phyloP scores from a whole-genome alignment of 495 filamentous ascomycete genomes.

The Penicillium riverlandense region DNA sequence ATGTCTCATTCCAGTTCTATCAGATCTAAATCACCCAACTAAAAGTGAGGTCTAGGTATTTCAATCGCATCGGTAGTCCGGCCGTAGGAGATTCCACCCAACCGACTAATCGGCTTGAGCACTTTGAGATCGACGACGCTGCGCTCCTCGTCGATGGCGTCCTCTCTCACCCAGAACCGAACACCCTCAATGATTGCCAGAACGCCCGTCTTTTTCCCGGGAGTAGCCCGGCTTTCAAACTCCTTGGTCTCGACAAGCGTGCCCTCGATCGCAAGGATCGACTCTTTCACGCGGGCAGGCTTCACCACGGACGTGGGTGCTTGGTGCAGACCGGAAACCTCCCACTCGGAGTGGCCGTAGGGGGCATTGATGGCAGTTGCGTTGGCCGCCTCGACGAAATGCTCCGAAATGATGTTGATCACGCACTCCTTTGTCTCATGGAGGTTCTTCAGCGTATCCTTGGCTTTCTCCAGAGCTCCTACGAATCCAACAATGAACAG shows the following conservation, averaged over 20 bases:
- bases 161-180: conserved; percentile 83
- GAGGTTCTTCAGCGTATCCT: conserved; percentile 75
- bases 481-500: conserved; percentile 75
- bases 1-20: not conserved
- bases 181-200: conserved; percentile 78
- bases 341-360: conserved; percentile 75
- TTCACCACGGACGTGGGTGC: conserved; percentile 59
- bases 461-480: conserved; percentile 44
- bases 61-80: conserved; percentile 67
- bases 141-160: conserved; percentile 72
- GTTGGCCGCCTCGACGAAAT: conserved; percentile 86
- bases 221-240: conserved; percentile 59
- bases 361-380: conserved; percentile 69
- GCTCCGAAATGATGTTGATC: conserved; percentile 83
- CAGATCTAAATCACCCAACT: not conserved
- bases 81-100: conserved; percentile 83
- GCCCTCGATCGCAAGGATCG: conserved; percentile 73
- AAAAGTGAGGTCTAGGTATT: conserved; percentile 54
- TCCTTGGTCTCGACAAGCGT: conserved; percentile 67
- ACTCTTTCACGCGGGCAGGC: conserved; percentile 70
- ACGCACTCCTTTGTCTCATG: conserved; percentile 61
- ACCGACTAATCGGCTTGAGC: conserved; percentile 64
- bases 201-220: conserved; percentile 66
- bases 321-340: conserved; percentile 66
- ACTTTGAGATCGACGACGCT: conserved; percentile 64